A percentile compares a stretch with the other conserved stretches of the same genome.
Evolutionary conservation across 2,329 filamentous ascomycete species (phyloP).

Genomic region (Microdochium nivale): DNA sequence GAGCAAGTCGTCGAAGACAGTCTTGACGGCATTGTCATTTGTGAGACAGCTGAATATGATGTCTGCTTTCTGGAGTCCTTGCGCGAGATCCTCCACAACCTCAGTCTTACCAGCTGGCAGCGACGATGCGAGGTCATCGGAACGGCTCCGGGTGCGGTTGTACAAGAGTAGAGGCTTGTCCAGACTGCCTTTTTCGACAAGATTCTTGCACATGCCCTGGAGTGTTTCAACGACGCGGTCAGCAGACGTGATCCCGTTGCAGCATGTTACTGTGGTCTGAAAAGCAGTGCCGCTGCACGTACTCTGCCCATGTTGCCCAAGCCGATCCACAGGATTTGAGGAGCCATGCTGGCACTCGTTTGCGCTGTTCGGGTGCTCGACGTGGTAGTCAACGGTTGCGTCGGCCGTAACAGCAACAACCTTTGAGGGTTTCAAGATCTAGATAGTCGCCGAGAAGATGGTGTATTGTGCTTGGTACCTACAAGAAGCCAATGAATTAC

Average conservation of each 20-base stretch:
- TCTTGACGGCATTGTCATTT: constrained; percentile 65
- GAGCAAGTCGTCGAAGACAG: constrained; percentile 45
- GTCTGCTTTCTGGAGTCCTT: constrained; percentile 59
- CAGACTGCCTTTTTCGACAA: constrained; percentile 68
- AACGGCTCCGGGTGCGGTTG: constrained; percentile 66
- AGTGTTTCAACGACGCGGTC: background rate
- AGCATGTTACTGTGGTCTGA: background rate
- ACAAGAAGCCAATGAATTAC: no score
- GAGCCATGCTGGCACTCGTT: constrained; percentile 32
- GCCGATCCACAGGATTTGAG: constrained; percentile 68
- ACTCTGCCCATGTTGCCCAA: constrained; percentile 83
- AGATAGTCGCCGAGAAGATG: no score
- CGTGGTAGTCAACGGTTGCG: background rate
- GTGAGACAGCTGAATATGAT: constrained; percentile 77
- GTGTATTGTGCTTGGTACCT: no score
- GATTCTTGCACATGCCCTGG: constrained; percentile 77
- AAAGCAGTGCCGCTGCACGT: constrained; percentile 23
- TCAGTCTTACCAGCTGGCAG: constrained; percentile 54
- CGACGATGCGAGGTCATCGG: constrained; percentile 52
- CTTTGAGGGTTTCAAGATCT: no score
- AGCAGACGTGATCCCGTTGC: background rate
- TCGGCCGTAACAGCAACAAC: no score
- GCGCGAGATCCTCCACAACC: constrained; percentile 54
- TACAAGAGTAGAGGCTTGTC: constrained; percentile 66
- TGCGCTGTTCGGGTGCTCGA: background rate